phyloP scores from a whole-genome alignment of 495 filamentous ascomycete species.

The Talaromyces trachyspermus region DNA sequence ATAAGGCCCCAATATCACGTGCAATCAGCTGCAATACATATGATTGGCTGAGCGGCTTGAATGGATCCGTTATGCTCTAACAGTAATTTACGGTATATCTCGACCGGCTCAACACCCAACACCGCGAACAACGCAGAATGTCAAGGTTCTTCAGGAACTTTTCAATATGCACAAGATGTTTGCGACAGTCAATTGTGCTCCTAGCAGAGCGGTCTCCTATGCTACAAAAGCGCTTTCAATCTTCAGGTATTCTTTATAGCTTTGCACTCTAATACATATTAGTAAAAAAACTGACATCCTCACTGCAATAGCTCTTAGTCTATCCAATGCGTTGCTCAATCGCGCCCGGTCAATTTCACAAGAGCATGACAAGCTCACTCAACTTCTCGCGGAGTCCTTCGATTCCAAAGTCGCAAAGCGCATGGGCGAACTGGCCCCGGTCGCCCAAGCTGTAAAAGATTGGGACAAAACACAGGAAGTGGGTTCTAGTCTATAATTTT shows the following conservation, averaged over 20 bases:
- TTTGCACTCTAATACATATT: neutral
- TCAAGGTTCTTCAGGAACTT: constrained; percentile 1
- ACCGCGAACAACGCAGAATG: neutral
- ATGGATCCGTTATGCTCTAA: no score
- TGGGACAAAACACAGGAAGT: constrained; percentile 46
- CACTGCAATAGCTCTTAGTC: constrained; percentile 17
- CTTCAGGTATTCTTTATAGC: neutral
- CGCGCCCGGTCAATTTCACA: constrained; percentile 55
- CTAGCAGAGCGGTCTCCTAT: neutral
- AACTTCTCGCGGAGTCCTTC: constrained; percentile 54
- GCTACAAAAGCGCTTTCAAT: constrained; percentile 2
- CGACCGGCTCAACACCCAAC: neutral
- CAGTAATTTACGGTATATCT: neutral
- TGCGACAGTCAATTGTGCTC: neutral
- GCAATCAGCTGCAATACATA: neutral
- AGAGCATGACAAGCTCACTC: constrained; percentile 59
- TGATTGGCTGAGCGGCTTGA: no score
- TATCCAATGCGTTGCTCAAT: constrained; percentile 54
- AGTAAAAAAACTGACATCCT: neutral
- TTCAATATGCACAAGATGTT: constrained; percentile 4
- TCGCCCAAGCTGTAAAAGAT: constrained; percentile 61
- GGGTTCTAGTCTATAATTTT: no score
- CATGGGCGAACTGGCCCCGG: constrained; percentile 64
- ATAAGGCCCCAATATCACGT: constrained; percentile 7
- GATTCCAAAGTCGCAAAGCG: constrained; percentile 68